phyloP scores from a whole-genome alignment of 2,329 filamentous ascomycete genomes.

The Passalora sequoiae region DNA sequence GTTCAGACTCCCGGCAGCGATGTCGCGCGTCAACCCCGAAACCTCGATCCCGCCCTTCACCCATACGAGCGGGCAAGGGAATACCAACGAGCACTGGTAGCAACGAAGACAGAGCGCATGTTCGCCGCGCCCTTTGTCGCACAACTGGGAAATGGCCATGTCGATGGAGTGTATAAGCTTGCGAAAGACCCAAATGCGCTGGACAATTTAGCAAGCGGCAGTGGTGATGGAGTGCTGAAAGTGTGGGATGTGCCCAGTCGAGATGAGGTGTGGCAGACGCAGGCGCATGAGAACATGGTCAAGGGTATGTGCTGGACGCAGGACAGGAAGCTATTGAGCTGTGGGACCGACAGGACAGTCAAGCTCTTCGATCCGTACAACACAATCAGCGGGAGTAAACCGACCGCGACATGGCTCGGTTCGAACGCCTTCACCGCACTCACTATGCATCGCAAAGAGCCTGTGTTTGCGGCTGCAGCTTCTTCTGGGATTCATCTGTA shows the following conservation, averaged over 20 bases:
- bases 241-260: constrained; percentile 75
- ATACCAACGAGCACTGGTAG: constrained; percentile 72
- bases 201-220: constrained; percentile 63
- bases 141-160: constrained; percentile 83
- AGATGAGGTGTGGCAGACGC: constrained; percentile 69
- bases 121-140: constrained; percentile 79
- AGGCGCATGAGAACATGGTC: constrained; percentile 89
- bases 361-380: constrained; percentile 91
- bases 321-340: constrained; percentile 79
- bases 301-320: constrained; percentile 87
- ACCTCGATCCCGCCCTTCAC: constrained; percentile 77
- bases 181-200: constrained; percentile 46
- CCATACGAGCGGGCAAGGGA: constrained; percentile 88
- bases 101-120: constrained; percentile 89
- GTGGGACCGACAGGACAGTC: constrained; percentile 77
- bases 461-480: constrained; percentile 70
- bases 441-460: constrained; percentile 72
- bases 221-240: constrained; percentile 89
- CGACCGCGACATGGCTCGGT: constrained; percentile 79
- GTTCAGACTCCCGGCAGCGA: constrained; percentile 63
- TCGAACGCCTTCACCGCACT: constrained; percentile 75
- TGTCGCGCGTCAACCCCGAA: constrained; percentile 61
- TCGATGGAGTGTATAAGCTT: constrained; percentile 64
- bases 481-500: constrained; percentile 81
- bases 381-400: constrained; percentile 61